Evolutionary conservation across 148 eudicot genomes (phyloP).

Genomic region (Rhododendron ferrugineum): DNA sequence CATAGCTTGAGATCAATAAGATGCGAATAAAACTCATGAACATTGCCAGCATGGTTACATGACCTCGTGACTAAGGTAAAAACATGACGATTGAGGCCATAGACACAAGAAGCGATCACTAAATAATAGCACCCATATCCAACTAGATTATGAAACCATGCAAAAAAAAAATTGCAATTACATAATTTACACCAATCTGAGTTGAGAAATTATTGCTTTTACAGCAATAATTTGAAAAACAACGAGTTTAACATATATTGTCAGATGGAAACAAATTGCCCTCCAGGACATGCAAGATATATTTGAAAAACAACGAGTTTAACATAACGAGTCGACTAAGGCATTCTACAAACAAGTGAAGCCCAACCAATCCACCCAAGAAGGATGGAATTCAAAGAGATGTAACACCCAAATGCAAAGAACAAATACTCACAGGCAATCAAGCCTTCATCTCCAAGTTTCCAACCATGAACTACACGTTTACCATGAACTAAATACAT

Average conservation of each 20-base stretch:
- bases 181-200: background rate
- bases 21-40: background rate
- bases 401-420: background rate
- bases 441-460: background rate
- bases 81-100: background rate
- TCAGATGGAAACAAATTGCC: background rate
- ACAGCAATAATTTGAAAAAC: background rate
- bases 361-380: background rate
- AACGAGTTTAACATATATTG: background rate
- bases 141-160: background rate
- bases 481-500: background rate
- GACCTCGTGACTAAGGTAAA: background rate
- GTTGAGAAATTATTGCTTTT: background rate
- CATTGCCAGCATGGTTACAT: background rate
- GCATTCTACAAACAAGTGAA: background rate
- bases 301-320: background rate
- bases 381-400: background rate
- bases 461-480: background rate
- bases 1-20: background rate
- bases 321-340: background rate
- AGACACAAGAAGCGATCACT: background rate
- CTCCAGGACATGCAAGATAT: constrained; percentile 1
- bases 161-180: background rate
- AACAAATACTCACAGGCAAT: background rate
- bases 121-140: background rate